Conservation (phyloP, 1,284 basidiomycete species). For the Pterula multifida region DNA sequence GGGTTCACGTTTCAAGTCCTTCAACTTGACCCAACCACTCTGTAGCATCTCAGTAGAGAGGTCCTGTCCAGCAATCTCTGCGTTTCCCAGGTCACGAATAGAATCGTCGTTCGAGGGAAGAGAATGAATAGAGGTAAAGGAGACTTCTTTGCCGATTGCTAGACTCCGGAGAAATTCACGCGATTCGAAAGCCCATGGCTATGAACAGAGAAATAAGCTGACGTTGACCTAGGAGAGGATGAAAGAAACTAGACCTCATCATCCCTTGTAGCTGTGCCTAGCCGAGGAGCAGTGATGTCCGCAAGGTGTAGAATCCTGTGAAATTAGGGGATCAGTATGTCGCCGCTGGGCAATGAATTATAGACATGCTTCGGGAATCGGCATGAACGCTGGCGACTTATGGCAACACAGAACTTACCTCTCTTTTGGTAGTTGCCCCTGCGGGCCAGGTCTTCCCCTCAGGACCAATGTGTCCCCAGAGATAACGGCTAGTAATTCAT, state of each 20-base stretch:
- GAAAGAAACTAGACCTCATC: constrained; percentile 59
- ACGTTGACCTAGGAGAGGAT: constrained; percentile 2
- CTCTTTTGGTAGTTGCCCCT: constrained; percentile 82
- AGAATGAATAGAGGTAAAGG: constrained; percentile 67
- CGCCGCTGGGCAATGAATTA: constrained; percentile 1
- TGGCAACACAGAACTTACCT: constrained; percentile 35
- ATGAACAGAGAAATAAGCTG: constrained; percentile 4
- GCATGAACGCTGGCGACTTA: not conserved
- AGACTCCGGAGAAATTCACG: constrained; percentile 84
- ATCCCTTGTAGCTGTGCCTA: constrained; percentile 70
- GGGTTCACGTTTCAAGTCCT: constrained; percentile 71
- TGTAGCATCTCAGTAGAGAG: constrained; percentile 70
- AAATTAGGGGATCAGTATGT: constrained; percentile 10
- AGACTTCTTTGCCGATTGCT: constrained; percentile 82
- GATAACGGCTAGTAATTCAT: constrained; percentile 53
- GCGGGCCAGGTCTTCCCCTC: constrained; percentile 62
- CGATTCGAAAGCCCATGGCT: constrained; percentile 88
- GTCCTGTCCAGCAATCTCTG: constrained; percentile 60
- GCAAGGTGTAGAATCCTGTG: constrained; percentile 78
- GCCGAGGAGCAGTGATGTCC: constrained; percentile 69
- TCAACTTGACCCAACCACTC: constrained; percentile 86
- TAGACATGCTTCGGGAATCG: constrained; percentile 3
- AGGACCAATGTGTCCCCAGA: constrained; percentile 84
- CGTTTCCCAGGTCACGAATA: constrained; percentile 66
- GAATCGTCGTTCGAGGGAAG: constrained; percentile 58